Percentiles rank a stretch among this genome's conserved stretches.
phyloP scores from a whole-genome alignment of 441 rosid species.

The Pelargonium myrrhifolium region DNA sequence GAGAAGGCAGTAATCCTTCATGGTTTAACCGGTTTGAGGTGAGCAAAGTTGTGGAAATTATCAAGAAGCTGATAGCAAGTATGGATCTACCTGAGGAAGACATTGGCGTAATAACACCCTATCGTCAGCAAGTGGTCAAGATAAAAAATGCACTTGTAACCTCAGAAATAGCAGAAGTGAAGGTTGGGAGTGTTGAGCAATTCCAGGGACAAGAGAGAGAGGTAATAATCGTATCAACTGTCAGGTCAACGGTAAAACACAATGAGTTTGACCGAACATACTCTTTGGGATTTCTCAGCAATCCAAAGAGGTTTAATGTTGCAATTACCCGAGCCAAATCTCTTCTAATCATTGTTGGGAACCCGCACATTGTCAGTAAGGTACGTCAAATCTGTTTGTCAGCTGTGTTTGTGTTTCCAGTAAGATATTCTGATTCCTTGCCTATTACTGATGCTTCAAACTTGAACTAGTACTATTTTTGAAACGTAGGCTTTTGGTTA shows the following conservation, averaged over 20 bases:
- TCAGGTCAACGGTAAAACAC: constrained; percentile 78
- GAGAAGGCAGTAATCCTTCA: constrained; percentile 87
- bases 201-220: constrained; percentile 91
- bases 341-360: constrained; percentile 66
- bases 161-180: constrained; percentile 48
- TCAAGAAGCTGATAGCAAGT: constrained; percentile 9
- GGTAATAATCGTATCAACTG: constrained; percentile 74
- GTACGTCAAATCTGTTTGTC: constrained; percentile 24
- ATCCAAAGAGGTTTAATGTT: constrained; percentile 85
- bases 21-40: constrained; percentile 90
- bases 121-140: constrained; percentile 39
- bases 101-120: constrained; percentile 85
- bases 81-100: constrained; percentile 39
- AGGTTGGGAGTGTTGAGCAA: constrained; percentile 92
- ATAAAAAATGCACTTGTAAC: constrained; percentile 34
- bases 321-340: constrained; percentile 81
- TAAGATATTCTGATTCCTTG: neutral
- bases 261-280: constrained; percentile 57
- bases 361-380: constrained; percentile 78
- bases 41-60: constrained; percentile 31
- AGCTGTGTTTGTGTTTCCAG: neutral
- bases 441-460: too few relatives aligned
- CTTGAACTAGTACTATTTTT: too few relatives aligned
- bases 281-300: constrained; percentile 77
- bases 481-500: too few relatives aligned